Base-by-base conservation (phyloP, 371 early-diverging fungal species). In the Fennellomyces sp. region DNA sequence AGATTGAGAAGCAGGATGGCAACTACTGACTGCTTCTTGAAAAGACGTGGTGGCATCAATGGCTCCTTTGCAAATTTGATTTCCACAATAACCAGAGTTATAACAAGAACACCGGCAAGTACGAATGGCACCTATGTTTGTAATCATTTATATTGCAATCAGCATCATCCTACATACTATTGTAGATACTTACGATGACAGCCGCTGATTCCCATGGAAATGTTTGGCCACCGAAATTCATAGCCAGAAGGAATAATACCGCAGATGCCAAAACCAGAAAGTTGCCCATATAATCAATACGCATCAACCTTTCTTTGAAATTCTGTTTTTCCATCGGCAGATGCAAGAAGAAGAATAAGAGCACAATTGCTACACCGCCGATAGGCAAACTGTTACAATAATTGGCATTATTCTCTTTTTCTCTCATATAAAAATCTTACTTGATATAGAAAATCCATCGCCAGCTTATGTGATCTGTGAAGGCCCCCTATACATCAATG, bases 161-260 rank as follows among this genome's bases (percentile, higher is more conserved):
- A n/a, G n/a, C n/a, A n/a, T n/a, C n/a, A n/a, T n/a, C n/a, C n/a
- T n/a, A n/a, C n/a, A n/a, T n/a, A n/a, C n/a, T n/a, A n/a, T n/a
- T n/a, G n/a, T n/a, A n/a, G 19, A 6, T 11, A 54, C 38, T 27
- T 8, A 69, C 72, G 54, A 91, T 79, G 35, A 90, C 82, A 30
- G 79, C 81, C 25, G 82, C 75, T 8, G 88, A 85, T 52, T 68
- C 65, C 92, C 92, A 91, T 13, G 81, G 78, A 41, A 72, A 81
- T 2, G 67, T 69, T 39, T 76, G 73, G 6, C 81, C 81, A 36
- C 81, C 81, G 55, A 81, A 78, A 53, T 81, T 81, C 48, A 81
- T 49, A 0, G 76, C 81, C 3, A 81, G 52, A 23, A 81, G 66
- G 33, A 78, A 75, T 3, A 81, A 56, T 1, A 70, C 71, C 5